Percentiles rank a stretch among this genome's conserved stretches.
phyloP scores from a whole-genome alignment of 345 rosid species.

The Conringia planisiliqua region DNA sequence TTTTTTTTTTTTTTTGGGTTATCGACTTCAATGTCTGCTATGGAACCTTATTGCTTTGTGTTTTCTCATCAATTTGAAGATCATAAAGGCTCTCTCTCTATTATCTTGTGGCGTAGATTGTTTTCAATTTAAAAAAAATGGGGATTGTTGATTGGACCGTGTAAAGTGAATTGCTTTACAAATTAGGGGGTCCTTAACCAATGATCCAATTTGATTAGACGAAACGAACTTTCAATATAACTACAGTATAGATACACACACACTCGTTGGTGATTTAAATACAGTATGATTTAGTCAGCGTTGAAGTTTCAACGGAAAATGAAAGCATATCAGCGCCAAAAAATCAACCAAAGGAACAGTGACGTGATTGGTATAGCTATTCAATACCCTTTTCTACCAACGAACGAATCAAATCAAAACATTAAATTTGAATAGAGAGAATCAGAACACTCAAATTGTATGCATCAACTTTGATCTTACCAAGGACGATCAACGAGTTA shows the following conservation, averaged over 20 bases:
- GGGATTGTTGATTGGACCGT: background rate
- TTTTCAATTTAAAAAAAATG: background rate
- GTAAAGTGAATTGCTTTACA: slow-evolving; percentile 12
- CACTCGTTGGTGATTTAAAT: background rate
- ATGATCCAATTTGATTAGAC: background rate
- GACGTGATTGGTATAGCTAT: slow-evolving; percentile 12
- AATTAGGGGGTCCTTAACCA: background rate
- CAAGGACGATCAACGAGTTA: background rate
- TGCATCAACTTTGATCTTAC: background rate
- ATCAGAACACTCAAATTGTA: background rate
- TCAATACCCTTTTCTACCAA: background rate
- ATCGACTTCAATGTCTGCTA: slow-evolving; percentile 18
- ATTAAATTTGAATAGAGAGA: background rate
- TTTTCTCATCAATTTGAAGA: slow-evolving; percentile 33
- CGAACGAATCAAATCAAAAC: background rate
- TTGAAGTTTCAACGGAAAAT: slow-evolving; percentile 24
- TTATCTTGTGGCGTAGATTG: background rate
- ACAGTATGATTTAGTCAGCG: background rate
- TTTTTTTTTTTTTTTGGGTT: background rate
- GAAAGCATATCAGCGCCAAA: slow-evolving; percentile 1
- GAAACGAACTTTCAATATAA: background rate
- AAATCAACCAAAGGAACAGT: slow-evolving; percentile 21
- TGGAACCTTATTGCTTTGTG: slow-evolving; percentile 28
- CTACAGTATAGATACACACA: background rate
- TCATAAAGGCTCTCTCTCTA: slow-evolving; percentile 21